These are phyloP conservation scores for Aspergillus aculeatus DNA, from an alignment of 2,329 filamentous ascomycete genomes.

Conservation along the genomic window DNA sequence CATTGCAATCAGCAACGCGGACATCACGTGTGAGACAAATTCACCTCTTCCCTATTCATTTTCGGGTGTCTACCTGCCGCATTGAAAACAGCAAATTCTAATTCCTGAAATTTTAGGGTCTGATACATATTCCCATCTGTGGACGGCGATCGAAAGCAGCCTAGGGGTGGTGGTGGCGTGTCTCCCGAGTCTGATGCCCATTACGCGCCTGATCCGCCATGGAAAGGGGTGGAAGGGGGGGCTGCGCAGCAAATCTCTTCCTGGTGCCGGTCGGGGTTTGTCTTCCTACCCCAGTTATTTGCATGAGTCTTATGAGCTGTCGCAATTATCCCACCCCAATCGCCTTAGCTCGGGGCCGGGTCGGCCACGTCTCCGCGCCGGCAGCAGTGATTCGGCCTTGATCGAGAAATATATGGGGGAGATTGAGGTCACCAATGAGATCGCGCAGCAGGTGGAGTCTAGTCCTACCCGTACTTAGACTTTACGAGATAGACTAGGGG, in stretches of 20 bases:
- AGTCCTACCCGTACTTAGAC: neutral
- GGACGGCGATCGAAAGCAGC: constrained; percentile 5
- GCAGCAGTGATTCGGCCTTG: neutral
- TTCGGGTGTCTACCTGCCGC: no score
- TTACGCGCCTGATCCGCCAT: neutral
- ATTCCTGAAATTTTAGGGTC: neutral
- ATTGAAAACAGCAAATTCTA: no score
- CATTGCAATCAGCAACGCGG: neutral
- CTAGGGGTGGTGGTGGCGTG: constrained; percentile 1
- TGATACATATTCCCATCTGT: neutral
- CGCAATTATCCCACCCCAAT: neutral
- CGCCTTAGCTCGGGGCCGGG: neutral
- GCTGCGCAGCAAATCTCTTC: neutral
- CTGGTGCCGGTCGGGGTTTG: neutral
- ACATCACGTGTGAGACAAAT: neutral
- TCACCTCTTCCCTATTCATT: no score
- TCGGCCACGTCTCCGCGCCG: neutral
- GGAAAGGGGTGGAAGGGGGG: neutral
- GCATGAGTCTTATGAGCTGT: neutral
- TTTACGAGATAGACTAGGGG: no score
- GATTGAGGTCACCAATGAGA: neutral
- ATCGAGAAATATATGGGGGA: neutral
- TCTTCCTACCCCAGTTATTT: neutral
- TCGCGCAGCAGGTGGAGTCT: neutral
- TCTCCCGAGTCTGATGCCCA: constrained; percentile 1